A percentile compares a stretch with the other conserved stretches of the same genome.
These are phyloP conservation scores for Dactylonectria estremocensis DNA, from an alignment of 2,329 filamentous ascomycete genomes.

Conservation along the genomic window DNA sequence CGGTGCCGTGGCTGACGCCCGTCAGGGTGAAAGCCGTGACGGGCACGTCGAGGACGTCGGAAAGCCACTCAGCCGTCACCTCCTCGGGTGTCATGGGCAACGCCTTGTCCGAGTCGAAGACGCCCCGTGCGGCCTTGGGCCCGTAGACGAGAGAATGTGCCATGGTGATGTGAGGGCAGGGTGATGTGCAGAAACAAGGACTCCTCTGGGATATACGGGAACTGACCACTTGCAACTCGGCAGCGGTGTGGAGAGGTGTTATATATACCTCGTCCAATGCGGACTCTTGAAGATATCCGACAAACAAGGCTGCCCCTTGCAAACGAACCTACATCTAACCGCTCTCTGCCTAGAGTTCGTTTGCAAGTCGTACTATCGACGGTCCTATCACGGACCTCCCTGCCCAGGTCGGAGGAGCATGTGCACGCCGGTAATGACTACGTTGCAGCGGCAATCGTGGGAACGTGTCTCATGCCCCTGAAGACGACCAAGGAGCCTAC, in stretches of 20 bases:
- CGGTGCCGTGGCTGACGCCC: slow-evolving; percentile 16
- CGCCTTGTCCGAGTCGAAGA: slow-evolving; percentile 25
- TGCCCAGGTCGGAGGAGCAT: neutral
- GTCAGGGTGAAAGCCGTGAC: slow-evolving; percentile 13
- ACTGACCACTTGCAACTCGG: neutral
- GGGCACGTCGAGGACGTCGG: slow-evolving; percentile 14
- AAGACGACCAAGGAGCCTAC: too few relatives aligned
- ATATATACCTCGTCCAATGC: slow-evolving; percentile 12
- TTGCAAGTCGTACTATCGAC: neutral
- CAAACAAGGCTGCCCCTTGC: neutral
- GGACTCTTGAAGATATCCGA: neutral
- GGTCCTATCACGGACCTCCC: neutral
- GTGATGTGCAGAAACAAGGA: neutral
- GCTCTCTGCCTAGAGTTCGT: neutral
- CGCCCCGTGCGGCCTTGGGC: slow-evolving; percentile 2
- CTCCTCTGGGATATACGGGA: too few relatives aligned
- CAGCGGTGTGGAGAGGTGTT: neutral
- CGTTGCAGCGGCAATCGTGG: neutral
- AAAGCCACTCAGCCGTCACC: slow-evolving; percentile 23
- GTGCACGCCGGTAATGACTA: neutral
- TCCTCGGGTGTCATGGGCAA: slow-evolving; percentile 25
- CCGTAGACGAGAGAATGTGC: slow-evolving; percentile 15
- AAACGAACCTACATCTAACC: neutral
- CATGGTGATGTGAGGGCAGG: neutral
- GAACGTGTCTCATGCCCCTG: neutral